Evolutionary conservation across 768 basidiomycete genomes (phyloP).

Genomic region (Coprinopsis sp.): DNA sequence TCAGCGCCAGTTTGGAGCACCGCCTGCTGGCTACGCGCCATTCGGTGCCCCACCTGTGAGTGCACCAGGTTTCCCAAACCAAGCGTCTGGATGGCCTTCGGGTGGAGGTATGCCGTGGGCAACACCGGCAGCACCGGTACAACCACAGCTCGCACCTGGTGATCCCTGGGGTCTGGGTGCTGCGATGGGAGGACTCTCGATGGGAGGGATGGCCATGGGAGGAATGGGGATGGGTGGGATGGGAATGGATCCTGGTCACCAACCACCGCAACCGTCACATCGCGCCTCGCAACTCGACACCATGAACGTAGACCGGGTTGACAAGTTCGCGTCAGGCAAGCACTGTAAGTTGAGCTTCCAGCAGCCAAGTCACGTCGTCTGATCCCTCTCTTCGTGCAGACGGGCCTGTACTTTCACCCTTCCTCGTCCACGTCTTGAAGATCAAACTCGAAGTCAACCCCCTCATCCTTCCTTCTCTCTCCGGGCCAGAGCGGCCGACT

Average conservation of each 20-base stretch:
- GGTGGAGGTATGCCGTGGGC: no score
- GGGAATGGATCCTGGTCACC: neutral
- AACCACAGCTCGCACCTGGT: no score
- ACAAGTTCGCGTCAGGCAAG: no score
- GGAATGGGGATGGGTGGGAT: neutral
- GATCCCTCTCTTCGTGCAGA: no score
- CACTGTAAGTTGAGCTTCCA: constrained; percentile 7
- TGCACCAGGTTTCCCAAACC: neutral
- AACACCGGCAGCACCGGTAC: no score
- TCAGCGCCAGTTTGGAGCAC: neutral
- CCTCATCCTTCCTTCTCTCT: constrained; percentile 45
- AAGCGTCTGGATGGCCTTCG: no score
- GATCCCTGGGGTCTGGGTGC: no score
- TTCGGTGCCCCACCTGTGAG: neutral
- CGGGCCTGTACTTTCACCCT: constrained; percentile 62
- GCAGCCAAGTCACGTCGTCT: no score
- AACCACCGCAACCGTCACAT: no score
- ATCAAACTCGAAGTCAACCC: constrained; percentile 56
- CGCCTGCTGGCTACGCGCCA: neutral
- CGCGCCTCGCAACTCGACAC: no score
- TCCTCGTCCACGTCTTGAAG: constrained; percentile 45
- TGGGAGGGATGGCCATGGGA: neutral
- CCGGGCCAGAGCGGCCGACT: constrained; percentile 36
- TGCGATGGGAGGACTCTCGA: neutral
- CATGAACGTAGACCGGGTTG: no score